Evolutionary conservation across 176 grass and related monocot species (phyloP).

Genomic region (Eleusine coracana): DNA sequence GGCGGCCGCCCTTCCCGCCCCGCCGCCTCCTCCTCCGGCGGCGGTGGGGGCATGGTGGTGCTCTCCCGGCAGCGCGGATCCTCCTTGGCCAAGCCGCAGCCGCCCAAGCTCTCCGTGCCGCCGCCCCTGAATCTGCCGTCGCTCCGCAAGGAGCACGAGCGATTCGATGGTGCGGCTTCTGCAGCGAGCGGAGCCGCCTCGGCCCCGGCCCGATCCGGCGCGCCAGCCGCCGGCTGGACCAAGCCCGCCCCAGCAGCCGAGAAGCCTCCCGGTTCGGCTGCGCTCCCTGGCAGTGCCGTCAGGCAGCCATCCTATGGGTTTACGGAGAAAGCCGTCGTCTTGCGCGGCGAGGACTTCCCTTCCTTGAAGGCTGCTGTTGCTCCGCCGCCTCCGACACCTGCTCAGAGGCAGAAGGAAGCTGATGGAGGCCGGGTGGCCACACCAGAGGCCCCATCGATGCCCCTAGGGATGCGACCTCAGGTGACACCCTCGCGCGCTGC

Average conservation of each 20-base stretch:
- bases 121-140: slow-evolving; percentile 94
- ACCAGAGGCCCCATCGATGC: slow-evolving; percentile 30
- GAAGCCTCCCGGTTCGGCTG: slow-evolving; percentile 42
- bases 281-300: slow-evolving; percentile 18
- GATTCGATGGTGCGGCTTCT: slow-evolving; percentile 64
- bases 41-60: slow-evolving; percentile 79
- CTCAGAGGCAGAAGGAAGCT: slow-evolving; percentile 60
- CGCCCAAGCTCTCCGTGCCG: slow-evolving; percentile 86
- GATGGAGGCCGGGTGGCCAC: slow-evolving; percentile 40
- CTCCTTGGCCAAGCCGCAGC: slow-evolving; percentile 55
- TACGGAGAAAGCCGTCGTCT: slow-evolving; percentile 65
- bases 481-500: slow-evolving; percentile 46
- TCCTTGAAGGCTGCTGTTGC: slow-evolving; percentile 73
- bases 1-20: slow-evolving; percentile 55
- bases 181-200: slow-evolving; percentile 39
- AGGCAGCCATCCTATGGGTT: slow-evolving; percentile 48
- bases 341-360: slow-evolving; percentile 95
- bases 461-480: slow-evolving; percentile 88
- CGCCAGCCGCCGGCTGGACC: slow-evolving; percentile 70
- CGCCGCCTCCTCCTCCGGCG: slow-evolving; percentile 12
- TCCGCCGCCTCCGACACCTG: slow-evolving; percentile 44
- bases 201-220: slow-evolving; percentile 54
- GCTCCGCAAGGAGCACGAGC: slow-evolving; percentile 91
- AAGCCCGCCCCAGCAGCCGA: slow-evolving; percentile 58
- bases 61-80: slow-evolving; percentile 74